Evolutionary conservation across 257 asterid species (phyloP), one percentile per base, ranked within the genome.

Genomic region (Dorcoceras hygrometricum): DNA sequence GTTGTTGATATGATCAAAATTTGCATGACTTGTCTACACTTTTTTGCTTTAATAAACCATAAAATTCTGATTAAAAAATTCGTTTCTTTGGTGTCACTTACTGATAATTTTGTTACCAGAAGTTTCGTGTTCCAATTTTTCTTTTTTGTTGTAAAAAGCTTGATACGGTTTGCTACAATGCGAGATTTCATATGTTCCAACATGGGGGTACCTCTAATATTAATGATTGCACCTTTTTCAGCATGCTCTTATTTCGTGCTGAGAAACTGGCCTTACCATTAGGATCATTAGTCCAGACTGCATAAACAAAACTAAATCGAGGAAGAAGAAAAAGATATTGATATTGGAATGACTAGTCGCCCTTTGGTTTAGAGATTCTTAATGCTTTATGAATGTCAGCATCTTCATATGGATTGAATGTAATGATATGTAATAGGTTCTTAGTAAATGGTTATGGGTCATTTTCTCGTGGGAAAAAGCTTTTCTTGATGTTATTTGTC

Each of bases 141-240:
- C 59, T 68, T 58, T 25, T 62, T 48, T 67, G 64, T 25, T 68
- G 61, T 58, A 32, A 29, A 69, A 29, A 19, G 25, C 57, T 64
- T 29, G 53, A 25, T 65, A 55, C 26, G 43, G 59, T 23, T 60
- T 72, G 64, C 65, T 60, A 14, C 10, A 19, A 11, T 48, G 8
- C 57, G 29, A 8, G 39, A 28, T 55, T 59, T 29, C 25, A 1
- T 60, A 23, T 23, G 68, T 28, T 68, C 63, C 61, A 25, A 7
- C 57, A 29, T 26, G 23, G 19, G 19, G 55, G 51, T 26, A 54
- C 18, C 69, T 64, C 8, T 2, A 31, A 20, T 28, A 23, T 20
- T 59, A 43, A 57, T 7, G 70, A 51, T 63, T 48, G 27, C 29
- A 22, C 57, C 26, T 25, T 59, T 53, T 18, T 24, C 19, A 53